Conservation (phyloP, 2,329 filamentous ascomycete genomes). For the Lasiodiplodia gonubiensis region DNA sequence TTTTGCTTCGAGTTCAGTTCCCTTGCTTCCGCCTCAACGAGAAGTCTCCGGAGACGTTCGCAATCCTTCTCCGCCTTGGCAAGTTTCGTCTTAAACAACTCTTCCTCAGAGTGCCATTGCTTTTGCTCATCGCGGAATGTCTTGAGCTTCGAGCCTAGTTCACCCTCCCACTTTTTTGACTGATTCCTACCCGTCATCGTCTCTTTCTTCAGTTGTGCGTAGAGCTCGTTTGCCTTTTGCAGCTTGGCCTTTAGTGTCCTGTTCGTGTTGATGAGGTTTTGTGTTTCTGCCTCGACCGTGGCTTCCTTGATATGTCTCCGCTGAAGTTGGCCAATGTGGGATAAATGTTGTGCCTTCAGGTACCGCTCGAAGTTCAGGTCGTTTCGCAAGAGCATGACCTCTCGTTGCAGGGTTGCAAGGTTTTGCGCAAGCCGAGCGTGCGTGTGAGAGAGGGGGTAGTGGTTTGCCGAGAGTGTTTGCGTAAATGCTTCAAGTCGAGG, state of each 20-base stretch:
- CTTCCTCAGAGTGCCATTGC: slow-evolving; percentile 64
- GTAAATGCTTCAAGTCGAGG: slow-evolving; percentile 44
- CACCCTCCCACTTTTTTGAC: slow-evolving; percentile 78
- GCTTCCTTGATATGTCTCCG: slow-evolving; percentile 76
- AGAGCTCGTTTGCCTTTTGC: slow-evolving; percentile 73
- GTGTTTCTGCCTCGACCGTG: slow-evolving; percentile 79
- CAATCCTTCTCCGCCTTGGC: slow-evolving; percentile 64
- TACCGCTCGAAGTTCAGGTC: slow-evolving; percentile 84
- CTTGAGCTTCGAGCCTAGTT: slow-evolving; percentile 70
- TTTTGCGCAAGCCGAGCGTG: slow-evolving; percentile 44
- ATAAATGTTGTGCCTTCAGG: slow-evolving; percentile 81
- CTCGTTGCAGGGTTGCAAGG: slow-evolving; percentile 65
- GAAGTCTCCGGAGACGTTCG: slow-evolving; percentile 67
- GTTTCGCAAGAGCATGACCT: slow-evolving; percentile 77
- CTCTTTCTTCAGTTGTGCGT: slow-evolving; percentile 73
- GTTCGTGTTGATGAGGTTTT: slow-evolving; percentile 79
- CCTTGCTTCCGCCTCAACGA: slow-evolving; percentile 72
- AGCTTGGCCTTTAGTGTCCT: slow-evolving; percentile 74
- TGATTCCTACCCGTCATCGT: slow-evolving; percentile 73
- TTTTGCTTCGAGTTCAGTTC: slow-evolving; percentile 69
- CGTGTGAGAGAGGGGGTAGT: slow-evolving; percentile 35
- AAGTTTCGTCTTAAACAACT: slow-evolving; percentile 63
- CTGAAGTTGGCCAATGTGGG: slow-evolving; percentile 79
- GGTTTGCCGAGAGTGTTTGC: slow-evolving; percentile 33
- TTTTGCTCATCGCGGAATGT: slow-evolving; percentile 73